Percentiles rank a stretch among this genome's conserved stretches.
phyloP scores from a whole-genome alignment of 1,284 basidiomycete genomes.

The Lignosus rhinocerotis region DNA sequence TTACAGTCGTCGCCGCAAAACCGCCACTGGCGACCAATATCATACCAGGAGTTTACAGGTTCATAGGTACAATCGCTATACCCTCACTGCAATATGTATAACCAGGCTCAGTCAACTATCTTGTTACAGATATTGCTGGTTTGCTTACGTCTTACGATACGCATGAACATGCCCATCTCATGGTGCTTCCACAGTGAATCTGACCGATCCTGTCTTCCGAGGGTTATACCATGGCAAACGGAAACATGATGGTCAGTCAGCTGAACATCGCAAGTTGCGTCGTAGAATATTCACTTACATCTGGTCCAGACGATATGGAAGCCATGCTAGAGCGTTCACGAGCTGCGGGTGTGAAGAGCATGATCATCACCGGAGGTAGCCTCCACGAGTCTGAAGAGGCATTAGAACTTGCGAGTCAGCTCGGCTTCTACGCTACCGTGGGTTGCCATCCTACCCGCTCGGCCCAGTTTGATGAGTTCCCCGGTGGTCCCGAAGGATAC shows the following conservation, averaged over 20 bases:
- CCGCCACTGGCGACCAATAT: slow-evolving; percentile 19
- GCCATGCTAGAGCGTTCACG: slow-evolving; percentile 62
- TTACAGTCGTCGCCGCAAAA: slow-evolving; percentile 29
- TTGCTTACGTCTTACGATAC: background rate
- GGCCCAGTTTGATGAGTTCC: slow-evolving; percentile 66
- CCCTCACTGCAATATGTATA: background rate
- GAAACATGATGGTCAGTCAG: slow-evolving; percentile 52
- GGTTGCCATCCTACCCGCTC: slow-evolving; percentile 91
- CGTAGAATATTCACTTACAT: background rate
- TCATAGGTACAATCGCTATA: slow-evolving; percentile 37
- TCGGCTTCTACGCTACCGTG: slow-evolving; percentile 72
- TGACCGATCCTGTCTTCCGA: slow-evolving; percentile 63
- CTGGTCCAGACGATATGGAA: slow-evolving; percentile 64
- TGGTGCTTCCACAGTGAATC: slow-evolving; percentile 46
- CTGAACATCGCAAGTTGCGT: background rate
- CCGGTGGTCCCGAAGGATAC: slow-evolving; percentile 66
- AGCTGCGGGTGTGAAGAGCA: slow-evolving; percentile 68
- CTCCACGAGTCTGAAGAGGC: slow-evolving; percentile 68
- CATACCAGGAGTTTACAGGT: slow-evolving; percentile 28
- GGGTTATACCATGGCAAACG: slow-evolving; percentile 52
- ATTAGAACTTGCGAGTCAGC: slow-evolving; percentile 59
- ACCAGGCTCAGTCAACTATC: background rate
- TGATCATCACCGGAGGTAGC: slow-evolving; percentile 83
- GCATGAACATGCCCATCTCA: background rate
- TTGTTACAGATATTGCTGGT: background rate